Evolutionary conservation across 805 yeast species (phyloP), one percentile per base, ranked within the genome.

Genomic region (Cyberlindnera amylophila): DNA sequence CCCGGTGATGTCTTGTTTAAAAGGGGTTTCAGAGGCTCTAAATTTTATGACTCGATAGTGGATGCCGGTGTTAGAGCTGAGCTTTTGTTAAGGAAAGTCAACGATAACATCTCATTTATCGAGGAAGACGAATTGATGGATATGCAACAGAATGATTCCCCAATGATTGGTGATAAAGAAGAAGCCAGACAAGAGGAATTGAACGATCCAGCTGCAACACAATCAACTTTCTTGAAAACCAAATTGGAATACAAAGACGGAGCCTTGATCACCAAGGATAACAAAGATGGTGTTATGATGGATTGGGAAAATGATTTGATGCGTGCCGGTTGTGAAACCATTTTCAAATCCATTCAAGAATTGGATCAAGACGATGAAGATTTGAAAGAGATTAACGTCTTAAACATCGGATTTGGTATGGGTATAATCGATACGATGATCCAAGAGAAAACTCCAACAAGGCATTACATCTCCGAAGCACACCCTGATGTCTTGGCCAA

Each of bases 401-500:
- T 91, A 29, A 90, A 90, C 55, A 86, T 90, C 31, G 98, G 98
- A 0, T 90, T 91, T 60, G 98, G 98, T 2, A 87, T 90, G 96
- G 98, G 98, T 2, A 91, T 90, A 41, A 89, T 90, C 41, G 98
- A 90, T 60, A 66, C 77, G 1, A 78, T 82, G 74, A 85, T 90
- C 46, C 84, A 84, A 57, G 53, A 48, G 14, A 65, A 63, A 34
- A 55, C 54, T 15, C 91, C 90, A 17, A 68, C 77, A 3, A 75
- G 72, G 47, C 98, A 90, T 60, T 90, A 87, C 62, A 91, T 90
- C 32, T 81, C 87, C 45, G 98, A 90, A 62, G 96, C 97, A 0
- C 98, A 90, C 58, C 96, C 97, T 2, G 95, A 86, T 52, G 98
- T 90, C 10, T 64, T 91, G 27, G 61, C 62, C 1, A 81, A 85